Conservation (phyloP, 163 green algal species). For the Trebouxia gelatinosa region DNA sequence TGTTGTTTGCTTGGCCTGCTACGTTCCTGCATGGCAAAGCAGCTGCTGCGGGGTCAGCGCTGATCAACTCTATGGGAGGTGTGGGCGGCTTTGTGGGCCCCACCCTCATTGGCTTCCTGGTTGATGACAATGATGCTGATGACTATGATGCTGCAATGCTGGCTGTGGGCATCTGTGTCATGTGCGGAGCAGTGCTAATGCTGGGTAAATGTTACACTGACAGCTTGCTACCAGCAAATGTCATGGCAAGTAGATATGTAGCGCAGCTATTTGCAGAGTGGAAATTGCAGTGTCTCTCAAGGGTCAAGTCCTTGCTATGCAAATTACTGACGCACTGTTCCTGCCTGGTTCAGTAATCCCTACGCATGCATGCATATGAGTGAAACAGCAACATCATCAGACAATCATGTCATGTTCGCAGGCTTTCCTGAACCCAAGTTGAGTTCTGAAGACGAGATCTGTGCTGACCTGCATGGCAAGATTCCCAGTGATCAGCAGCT, state of each 20-base stretch:
- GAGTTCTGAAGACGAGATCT: too few species aligned
- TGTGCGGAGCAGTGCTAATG: conserved; percentile 18
- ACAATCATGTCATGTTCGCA: not conserved
- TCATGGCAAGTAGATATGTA: too few species aligned
- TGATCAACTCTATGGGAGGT: conserved; percentile 42
- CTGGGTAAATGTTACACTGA: not conserved
- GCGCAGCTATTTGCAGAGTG: too few species aligned
- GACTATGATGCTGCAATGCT: conserved; percentile 19
- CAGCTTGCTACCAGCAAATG: too few species aligned
- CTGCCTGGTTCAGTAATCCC: too few species aligned
- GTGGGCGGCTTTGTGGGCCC: conserved; percentile 39
- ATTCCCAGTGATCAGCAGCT: conserved; percentile 2
- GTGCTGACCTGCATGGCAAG: too few species aligned
- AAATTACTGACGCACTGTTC: too few species aligned
- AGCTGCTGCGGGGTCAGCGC: conserved; percentile 35
- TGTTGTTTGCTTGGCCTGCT: conserved; percentile 29
- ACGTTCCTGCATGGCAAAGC: conserved; percentile 33
- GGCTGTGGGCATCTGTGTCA: conserved; percentile 11
- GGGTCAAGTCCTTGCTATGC: too few species aligned
- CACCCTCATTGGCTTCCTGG: conserved; percentile 29
- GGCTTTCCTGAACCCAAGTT: too few species aligned
- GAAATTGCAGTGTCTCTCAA: too few species aligned
- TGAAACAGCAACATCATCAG: not conserved
- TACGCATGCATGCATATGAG: not conserved
- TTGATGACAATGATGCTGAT: conserved; percentile 22